These are phyloP conservation scores for Phytopythium montanum DNA, from an alignment of 352 stramenopile genomes.

Conservation along the genomic window DNA sequence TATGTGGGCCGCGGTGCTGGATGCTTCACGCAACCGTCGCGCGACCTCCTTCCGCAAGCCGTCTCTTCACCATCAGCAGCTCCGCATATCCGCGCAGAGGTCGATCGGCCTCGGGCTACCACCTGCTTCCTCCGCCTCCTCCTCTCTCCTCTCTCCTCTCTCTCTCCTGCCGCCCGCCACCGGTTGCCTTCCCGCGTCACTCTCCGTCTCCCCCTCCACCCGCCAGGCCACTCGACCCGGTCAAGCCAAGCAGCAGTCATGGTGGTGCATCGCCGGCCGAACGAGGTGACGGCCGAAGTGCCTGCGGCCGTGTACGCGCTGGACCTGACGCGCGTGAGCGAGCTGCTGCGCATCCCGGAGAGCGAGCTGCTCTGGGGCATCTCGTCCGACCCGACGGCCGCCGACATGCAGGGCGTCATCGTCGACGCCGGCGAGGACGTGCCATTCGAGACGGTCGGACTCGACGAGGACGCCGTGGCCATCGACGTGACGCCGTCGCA, in stretches of 20 bases:
- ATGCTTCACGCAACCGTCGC: background rate
- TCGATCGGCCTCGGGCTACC: background rate
- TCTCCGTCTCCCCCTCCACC: background rate
- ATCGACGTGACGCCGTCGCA: slow-evolving; percentile 7
- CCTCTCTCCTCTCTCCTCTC: background rate
- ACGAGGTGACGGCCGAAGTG: slow-evolving; percentile 54
- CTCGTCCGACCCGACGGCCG: slow-evolving; percentile 45
- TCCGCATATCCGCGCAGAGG: background rate
- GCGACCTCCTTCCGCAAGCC: background rate
- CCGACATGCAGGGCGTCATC: slow-evolving; percentile 76
- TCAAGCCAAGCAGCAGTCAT: slow-evolving; percentile 23
- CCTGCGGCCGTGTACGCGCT: slow-evolving; percentile 54
- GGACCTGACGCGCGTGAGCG: slow-evolving; percentile 45
- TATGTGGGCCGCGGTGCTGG: background rate
- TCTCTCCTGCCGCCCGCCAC: background rate
- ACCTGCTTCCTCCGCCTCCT: background rate
- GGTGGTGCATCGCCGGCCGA: slow-evolving; percentile 43
- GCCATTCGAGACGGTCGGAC: slow-evolving; percentile 65
- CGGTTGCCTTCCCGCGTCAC: background rate
- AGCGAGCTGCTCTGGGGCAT: slow-evolving; percentile 51
- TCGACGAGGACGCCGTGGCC: slow-evolving; percentile 11
- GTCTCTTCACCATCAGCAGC: background rate
- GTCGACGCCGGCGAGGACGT: slow-evolving; percentile 73
- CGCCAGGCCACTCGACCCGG: background rate
- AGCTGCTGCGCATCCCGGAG: slow-evolving; percentile 46